phyloP scores from a whole-genome alignment of 805 yeast species.

The Candida caryicola region DNA sequence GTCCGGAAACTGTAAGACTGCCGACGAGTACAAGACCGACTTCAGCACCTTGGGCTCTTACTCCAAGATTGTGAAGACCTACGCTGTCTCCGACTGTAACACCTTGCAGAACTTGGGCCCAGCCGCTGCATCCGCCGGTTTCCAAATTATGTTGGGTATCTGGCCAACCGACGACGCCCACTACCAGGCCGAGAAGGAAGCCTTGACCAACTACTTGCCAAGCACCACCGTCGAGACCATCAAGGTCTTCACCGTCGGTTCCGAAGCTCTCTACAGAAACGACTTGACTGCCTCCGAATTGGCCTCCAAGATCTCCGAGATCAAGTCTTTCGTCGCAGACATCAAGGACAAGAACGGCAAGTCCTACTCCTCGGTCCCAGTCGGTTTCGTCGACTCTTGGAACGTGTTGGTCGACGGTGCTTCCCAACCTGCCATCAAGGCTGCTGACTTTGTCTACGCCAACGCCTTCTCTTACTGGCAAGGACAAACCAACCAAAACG shows the following conservation, averaged over 20 bases:
- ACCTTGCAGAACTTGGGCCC: constrained; percentile 83
- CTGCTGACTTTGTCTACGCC: constrained; percentile 83
- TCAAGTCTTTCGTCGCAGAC: constrained; percentile 57
- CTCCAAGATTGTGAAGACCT: constrained; percentile 72
- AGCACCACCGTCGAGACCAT: constrained; percentile 63
- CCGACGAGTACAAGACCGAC: constrained; percentile 68
- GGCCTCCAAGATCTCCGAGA: constrained; percentile 61
- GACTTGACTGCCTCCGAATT: constrained; percentile 76
- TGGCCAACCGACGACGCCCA: constrained; percentile 92
- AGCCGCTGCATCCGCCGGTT: constrained; percentile 75
- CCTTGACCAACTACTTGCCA: constrained; percentile 72
- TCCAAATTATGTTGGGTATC: constrained; percentile 76
- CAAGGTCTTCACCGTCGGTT: constrained; percentile 83
- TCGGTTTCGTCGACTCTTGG: constrained; percentile 97
- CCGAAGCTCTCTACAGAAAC: constrained; percentile 91
- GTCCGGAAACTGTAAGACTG: constrained; percentile 71
- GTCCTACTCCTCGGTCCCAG: constrained; percentile 66
- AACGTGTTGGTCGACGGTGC: constrained; percentile 81
- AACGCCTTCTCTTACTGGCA: constrained; percentile 99
- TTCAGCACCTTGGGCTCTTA: constrained; percentile 56
- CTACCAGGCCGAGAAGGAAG: constrained; percentile 68
- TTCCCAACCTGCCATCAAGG: constrained; percentile 66
- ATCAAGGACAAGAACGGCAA: constrained; percentile 80
- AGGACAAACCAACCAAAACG: constrained; percentile 81
- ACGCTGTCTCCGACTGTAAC: constrained; percentile 93